Conservation (phyloP, 192 early-diverging fungal species). For the Dissophora ornata region DNA sequence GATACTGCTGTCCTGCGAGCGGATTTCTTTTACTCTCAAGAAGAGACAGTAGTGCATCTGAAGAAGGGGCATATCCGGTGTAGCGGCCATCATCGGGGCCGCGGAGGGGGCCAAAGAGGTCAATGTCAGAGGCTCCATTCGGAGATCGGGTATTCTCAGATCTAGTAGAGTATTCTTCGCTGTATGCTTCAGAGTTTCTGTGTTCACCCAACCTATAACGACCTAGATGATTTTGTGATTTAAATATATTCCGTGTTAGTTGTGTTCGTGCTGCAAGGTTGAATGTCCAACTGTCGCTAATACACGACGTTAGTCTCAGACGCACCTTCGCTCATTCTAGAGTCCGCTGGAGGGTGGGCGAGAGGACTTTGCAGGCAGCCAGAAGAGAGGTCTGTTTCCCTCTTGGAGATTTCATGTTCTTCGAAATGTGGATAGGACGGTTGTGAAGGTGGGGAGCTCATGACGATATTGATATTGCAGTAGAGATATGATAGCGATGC, state of each 20-base stretch:
- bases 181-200: slow-evolving; percentile 41
- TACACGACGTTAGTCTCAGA: not conserved
- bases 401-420: not conserved
- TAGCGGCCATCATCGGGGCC: slow-evolving; percentile 75
- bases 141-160: slow-evolving; percentile 27
- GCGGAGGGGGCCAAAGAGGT: slow-evolving; percentile 54
- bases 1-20: slow-evolving; percentile 33
- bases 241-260: too few species aligned
- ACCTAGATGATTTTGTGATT: too few species aligned
- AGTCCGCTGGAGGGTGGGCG: slow-evolving; percentile 6
- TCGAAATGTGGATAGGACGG: slow-evolving; percentile 15
- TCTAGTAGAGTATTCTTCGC: slow-evolving; percentile 29
- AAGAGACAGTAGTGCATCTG: slow-evolving; percentile 74
- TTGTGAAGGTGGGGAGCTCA: slow-evolving; percentile 11
- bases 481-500: not conserved
- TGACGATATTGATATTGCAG: not conserved
- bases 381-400: slow-evolving; percentile 14
- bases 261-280: too few species aligned
- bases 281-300: too few species aligned
- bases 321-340: slow-evolving; percentile 32
- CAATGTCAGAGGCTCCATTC: slow-evolving; percentile 32
- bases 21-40: slow-evolving; percentile 68
- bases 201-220: too few species aligned
- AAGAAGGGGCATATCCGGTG: slow-evolving; percentile 73
- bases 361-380: slow-evolving; percentile 17